These are phyloP conservation scores for Curvularia lunata DNA, from an alignment of 2,329 filamentous ascomycete species.

Conservation along the genomic window DNA sequence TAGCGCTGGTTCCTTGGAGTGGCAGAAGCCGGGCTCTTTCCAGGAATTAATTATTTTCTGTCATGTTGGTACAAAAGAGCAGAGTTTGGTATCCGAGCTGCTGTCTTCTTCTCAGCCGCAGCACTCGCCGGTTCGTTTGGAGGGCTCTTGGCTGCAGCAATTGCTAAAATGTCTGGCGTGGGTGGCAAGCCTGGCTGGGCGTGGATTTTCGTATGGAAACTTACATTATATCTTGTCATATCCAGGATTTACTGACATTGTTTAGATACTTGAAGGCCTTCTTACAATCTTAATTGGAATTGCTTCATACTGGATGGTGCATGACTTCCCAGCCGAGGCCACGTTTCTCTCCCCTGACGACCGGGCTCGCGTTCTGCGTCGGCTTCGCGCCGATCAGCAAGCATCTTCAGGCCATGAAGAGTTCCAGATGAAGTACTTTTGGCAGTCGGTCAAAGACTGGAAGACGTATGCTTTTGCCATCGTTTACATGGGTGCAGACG, in stretches of 20 bases:
- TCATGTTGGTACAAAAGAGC: conserved; percentile 83
- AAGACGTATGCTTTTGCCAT: conserved; percentile 79
- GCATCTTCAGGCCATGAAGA: conserved; percentile 75
- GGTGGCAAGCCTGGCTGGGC: conserved; percentile 54
- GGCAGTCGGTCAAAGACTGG: conserved; percentile 77
- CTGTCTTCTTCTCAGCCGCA: conserved; percentile 84
- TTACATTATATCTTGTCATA: background rate
- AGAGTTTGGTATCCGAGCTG: conserved; percentile 80
- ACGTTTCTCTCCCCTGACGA: conserved; percentile 74
- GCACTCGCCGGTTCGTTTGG: conserved; percentile 78
- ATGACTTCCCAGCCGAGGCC: conserved; percentile 78
- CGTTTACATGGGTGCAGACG: conserved; percentile 77
- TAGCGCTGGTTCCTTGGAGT: conserved; percentile 69
- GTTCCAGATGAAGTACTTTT: conserved; percentile 76
- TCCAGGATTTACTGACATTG: conserved; percentile 3
- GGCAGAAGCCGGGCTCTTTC: conserved; percentile 72
- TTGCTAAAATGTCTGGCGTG: conserved; percentile 71
- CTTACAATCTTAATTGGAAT: conserved; percentile 72
- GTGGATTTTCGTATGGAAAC: conserved; percentile 53
- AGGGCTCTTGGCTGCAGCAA: conserved; percentile 76
- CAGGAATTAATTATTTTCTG: conserved; percentile 75
- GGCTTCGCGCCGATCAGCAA: conserved; percentile 75
- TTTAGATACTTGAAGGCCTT: conserved; percentile 67
- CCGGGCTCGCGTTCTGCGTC: conserved; percentile 72
- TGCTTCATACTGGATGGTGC: conserved; percentile 73